Percentiles rank a stretch among this genome's conserved stretches.
Conservation (phyloP, 2,329 filamentous ascomycete genomes). For the Paraphoma chrysanthemicola region DNA sequence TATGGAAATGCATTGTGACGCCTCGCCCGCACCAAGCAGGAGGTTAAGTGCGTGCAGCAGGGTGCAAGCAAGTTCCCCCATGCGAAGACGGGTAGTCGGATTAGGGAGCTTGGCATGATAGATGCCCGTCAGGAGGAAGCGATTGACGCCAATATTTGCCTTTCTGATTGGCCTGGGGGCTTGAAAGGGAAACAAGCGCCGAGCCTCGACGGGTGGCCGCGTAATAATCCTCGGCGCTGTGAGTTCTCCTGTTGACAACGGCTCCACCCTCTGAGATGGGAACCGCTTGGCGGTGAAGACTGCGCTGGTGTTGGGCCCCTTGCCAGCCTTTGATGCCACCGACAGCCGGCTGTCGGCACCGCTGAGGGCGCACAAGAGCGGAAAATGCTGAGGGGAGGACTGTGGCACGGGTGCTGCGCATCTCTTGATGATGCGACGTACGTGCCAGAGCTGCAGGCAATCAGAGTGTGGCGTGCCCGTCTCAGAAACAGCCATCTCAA, state of each 20-base stretch:
- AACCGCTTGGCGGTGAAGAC: constrained; percentile 24
- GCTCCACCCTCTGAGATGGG: constrained; percentile 31
- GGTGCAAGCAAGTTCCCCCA: constrained; percentile 37
- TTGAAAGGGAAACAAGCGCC: constrained; percentile 29
- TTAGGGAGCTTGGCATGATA: constrained; percentile 36
- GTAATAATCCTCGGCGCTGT: constrained; percentile 31
- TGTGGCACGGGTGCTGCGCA: constrained; percentile 1
- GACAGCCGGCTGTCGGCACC: constrained; percentile 4
- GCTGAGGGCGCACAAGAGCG: background rate
- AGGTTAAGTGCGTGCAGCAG: constrained; percentile 31
- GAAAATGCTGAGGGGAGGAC: background rate
- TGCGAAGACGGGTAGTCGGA: constrained; percentile 44
- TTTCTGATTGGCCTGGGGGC: constrained; percentile 26
- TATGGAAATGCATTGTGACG: constrained; percentile 30
- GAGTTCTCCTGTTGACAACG: constrained; percentile 19
- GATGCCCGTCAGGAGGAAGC: constrained; percentile 25
- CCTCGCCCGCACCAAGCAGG: constrained; percentile 23
- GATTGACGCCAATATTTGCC: constrained; percentile 18
- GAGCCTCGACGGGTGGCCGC: constrained; percentile 32
- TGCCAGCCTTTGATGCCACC: background rate
- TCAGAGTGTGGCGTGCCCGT: constrained; percentile 11
- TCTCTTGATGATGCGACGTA: constrained; percentile 1
- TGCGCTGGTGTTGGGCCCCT: constrained; percentile 13
- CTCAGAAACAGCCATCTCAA: constrained; percentile 2
- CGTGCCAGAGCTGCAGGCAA: constrained; percentile 8